phyloP scores from a whole-genome alignment of 352 stramenopile species.

The Phytopythium mirpurense region DNA sequence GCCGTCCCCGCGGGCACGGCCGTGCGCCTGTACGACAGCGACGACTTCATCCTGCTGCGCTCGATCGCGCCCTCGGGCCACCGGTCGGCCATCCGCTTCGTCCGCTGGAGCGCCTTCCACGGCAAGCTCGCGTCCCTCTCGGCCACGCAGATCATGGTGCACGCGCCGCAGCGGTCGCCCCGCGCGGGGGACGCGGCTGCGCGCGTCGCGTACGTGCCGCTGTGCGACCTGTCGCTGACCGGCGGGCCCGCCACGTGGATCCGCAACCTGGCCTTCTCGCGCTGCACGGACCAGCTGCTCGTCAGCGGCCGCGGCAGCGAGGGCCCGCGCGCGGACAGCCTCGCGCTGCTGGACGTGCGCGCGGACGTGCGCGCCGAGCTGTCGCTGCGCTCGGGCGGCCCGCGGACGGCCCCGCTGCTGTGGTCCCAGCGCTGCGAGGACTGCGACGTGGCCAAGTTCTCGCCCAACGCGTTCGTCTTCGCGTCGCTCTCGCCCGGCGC shows the following conservation, averaged over 20 bases:
- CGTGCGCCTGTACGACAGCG: conserved; percentile 77
- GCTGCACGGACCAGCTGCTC: conserved; percentile 53
- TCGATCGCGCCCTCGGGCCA: conserved; percentile 59
- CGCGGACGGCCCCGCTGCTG: conserved; percentile 9
- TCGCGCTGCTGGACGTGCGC: conserved; percentile 53
- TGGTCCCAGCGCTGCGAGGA: conserved; percentile 14
- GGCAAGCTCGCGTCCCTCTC: conserved; percentile 75
- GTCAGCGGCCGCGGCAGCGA: conserved; percentile 27
- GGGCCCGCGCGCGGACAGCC: not conserved
- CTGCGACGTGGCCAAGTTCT: conserved; percentile 69
- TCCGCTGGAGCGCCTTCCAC: conserved; percentile 76
- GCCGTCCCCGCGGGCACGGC: conserved; percentile 60
- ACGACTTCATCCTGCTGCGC: conserved; percentile 77
- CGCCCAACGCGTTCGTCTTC: conserved; percentile 63
- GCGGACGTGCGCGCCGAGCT: too few species aligned
- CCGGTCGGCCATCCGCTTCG: conserved; percentile 41
- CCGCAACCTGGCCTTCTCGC: conserved; percentile 58
- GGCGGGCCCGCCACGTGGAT: conserved; percentile 13
- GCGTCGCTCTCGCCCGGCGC: conserved; percentile 32
- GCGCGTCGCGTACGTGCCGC: conserved; percentile 35
- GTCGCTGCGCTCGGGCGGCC: too few species aligned
- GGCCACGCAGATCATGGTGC: conserved; percentile 49
- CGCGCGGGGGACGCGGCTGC: conserved; percentile 9
- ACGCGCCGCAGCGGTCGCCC: conserved; percentile 59
- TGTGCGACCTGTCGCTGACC: conserved; percentile 42